Percentiles rank a stretch among this genome's conserved stretches.
Evolutionary conservation across 2,329 filamentous ascomycete genomes (phyloP).

Genomic region (Alternaria consortialis): DNA sequence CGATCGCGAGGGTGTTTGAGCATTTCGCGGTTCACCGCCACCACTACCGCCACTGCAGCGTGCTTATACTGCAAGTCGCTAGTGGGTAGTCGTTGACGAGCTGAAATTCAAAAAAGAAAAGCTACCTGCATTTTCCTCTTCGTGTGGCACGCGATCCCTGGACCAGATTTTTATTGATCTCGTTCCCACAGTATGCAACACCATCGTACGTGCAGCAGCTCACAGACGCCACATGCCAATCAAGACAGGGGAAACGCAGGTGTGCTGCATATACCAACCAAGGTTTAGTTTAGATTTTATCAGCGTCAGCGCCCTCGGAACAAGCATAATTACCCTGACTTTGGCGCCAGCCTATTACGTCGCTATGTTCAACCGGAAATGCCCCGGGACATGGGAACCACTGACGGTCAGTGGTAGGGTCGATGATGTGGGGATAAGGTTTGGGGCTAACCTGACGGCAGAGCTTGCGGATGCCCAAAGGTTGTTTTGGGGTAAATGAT

Average conservation of each 20-base stretch:
- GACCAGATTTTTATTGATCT: background rate
- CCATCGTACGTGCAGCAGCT: background rate
- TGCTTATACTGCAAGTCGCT: background rate
- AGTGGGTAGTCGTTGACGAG: background rate
- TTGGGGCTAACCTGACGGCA: background rate
- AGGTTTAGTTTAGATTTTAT: background rate
- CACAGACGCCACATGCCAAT: background rate
- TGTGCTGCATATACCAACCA: background rate
- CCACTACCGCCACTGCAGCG: background rate
- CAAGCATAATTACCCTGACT: constrained; percentile 5
- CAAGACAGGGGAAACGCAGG: background rate
- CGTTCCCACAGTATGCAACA: constrained; percentile 3
- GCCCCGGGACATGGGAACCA: background rate
- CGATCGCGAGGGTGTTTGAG: background rate
- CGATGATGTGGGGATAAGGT: constrained; percentile 3
- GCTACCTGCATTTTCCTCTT: background rate
- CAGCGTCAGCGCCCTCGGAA: background rate
- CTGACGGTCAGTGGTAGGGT: background rate
- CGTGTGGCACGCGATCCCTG: background rate
- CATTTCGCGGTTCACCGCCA: constrained; percentile 4
- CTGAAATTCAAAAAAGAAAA: constrained; percentile 1
- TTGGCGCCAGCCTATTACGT: background rate
- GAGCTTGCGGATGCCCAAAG: background rate
- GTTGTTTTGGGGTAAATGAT: background rate
- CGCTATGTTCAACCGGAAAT: background rate